These are phyloP conservation scores for Ganoderma resinaceum DNA, from an alignment of 1,284 basidiomycete genomes.

Conservation along the genomic window DNA sequence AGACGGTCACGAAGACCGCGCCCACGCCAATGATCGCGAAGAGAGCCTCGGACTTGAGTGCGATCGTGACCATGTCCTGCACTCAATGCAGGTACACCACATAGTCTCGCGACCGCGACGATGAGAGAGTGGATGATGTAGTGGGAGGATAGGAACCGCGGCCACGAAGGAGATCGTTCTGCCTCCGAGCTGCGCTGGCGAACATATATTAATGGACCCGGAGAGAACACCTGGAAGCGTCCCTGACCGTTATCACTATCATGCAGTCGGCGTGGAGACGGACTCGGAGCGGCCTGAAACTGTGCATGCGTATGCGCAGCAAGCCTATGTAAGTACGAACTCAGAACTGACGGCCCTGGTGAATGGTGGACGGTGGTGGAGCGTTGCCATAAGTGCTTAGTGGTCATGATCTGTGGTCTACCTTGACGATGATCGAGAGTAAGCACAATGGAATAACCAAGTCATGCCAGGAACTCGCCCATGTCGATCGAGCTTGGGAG, in stretches of 20 bases:
- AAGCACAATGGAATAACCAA: neutral
- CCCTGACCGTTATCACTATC: neutral
- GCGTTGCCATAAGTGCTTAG: constrained; percentile 2
- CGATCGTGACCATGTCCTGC: constrained; percentile 4
- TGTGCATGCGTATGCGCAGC: neutral
- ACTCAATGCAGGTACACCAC: neutral
- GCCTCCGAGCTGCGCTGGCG: neutral
- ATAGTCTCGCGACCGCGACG: neutral
- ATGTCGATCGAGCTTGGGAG: neutral
- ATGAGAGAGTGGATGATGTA: neutral
- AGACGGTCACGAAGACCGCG: neutral
- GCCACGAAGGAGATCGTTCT: neutral
- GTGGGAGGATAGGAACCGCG: neutral
- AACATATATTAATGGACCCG: neutral
- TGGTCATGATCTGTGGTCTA: neutral
- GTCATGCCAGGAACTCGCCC: neutral
- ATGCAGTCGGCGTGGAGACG: neutral
- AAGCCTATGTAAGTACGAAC: neutral
- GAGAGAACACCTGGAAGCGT: neutral
- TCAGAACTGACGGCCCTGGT: neutral
- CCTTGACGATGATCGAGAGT: neutral
- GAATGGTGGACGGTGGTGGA: neutral
- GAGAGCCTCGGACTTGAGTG: neutral
- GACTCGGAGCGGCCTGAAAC: neutral
- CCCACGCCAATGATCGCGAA: neutral